A percentile compares a stretch with the other conserved stretches of the same genome.
phyloP scores from a whole-genome alignment of 1,139 yeast species.

The Nakaseomyces bracarensis region DNA sequence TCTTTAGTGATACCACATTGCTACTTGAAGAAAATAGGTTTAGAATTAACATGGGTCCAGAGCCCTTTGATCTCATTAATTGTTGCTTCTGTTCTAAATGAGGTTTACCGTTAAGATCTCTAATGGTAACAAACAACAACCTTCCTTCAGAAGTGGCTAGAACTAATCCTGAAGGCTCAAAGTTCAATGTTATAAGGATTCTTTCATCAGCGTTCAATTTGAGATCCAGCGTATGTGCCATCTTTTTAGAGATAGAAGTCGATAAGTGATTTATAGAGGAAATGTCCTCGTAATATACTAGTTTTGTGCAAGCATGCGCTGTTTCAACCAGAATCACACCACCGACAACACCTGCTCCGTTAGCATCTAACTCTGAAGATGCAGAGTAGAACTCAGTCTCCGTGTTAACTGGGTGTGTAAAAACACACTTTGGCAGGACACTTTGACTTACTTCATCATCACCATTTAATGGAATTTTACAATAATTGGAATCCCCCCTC shows the following conservation, averaged over 20 bases:
- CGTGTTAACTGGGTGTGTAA: constrained; percentile 62
- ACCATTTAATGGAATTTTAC: constrained; percentile 35
- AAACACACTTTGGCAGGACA: constrained; percentile 48
- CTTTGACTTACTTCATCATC: constrained; percentile 25
- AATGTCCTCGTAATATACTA: constrained; percentile 37
- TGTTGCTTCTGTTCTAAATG: constrained; percentile 32
- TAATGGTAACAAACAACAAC: constrained; percentile 51
- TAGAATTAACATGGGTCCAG: constrained; percentile 27
- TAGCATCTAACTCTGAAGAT: not conserved
- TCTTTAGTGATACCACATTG: constrained; percentile 53
- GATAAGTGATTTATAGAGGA: constrained; percentile 34
- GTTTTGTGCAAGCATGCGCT: constrained; percentile 20
- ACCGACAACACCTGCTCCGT: constrained; percentile 14
- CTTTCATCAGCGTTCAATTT: constrained; percentile 45
- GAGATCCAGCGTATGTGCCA: constrained; percentile 29
- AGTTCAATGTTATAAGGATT: constrained; percentile 49
- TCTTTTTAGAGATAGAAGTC: constrained; percentile 25
- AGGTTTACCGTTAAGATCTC: constrained; percentile 66
- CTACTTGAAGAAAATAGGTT: constrained; percentile 18
- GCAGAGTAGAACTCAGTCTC: constrained; percentile 27
- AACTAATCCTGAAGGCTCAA: constrained; percentile 70
- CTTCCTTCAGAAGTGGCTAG: constrained; percentile 66
- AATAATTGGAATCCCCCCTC: constrained; percentile 50
- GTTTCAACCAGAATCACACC: constrained; percentile 9
- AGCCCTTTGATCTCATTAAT: constrained; percentile 30